These are phyloP conservation scores for Neofusicoccum cordaticola DNA, from an alignment of 2,329 filamentous ascomycete species.

Conservation along the genomic window DNA sequence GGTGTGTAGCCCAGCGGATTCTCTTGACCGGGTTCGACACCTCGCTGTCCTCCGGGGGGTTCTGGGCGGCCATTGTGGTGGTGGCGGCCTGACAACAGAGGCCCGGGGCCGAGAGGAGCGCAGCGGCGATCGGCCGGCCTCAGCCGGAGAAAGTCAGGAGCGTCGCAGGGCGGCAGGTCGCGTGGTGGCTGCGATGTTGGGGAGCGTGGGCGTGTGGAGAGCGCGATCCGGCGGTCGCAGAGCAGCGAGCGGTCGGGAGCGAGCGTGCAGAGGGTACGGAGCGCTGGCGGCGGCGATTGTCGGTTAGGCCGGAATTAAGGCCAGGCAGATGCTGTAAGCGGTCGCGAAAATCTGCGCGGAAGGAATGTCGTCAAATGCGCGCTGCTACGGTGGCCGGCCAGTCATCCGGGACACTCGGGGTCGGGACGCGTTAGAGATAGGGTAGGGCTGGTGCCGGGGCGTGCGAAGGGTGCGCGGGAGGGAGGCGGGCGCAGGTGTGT, in stretches of 20 bases:
- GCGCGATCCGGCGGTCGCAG: conserved; percentile 11
- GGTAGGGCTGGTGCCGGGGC: conserved; percentile 2
- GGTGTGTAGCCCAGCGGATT: conserved; percentile 95
- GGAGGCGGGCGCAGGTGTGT: neutral
- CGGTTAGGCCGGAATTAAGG: conserved; percentile 24
- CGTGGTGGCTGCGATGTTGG: neutral
- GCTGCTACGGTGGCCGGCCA: neutral
- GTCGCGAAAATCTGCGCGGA: conserved; percentile 11
- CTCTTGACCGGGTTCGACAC: conserved; percentile 67
- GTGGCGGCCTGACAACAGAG: conserved; percentile 20
- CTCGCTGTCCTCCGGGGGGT: conserved; percentile 44
- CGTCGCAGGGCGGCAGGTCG: neutral
- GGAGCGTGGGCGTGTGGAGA: neutral
- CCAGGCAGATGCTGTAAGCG: conserved; percentile 19
- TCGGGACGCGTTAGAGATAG: conserved; percentile 13
- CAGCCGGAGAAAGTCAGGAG: conserved; percentile 33
- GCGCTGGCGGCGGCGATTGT: conserved; percentile 15
- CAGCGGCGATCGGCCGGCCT: conserved; percentile 29
- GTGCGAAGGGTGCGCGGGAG: neutral
- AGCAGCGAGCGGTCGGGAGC: conserved; percentile 5
- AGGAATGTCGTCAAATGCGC: conserved; percentile 17
- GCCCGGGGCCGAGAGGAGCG: conserved; percentile 20
- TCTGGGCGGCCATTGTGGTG: conserved; percentile 30
- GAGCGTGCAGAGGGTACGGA: conserved; percentile 10
- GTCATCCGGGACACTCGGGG: conserved; percentile 8